Percentiles rank a stretch among this genome's conserved stretches.
phyloP scores from a whole-genome alignment of 2,329 filamentous ascomycete genomes.

The Trichoderma sp. region DNA sequence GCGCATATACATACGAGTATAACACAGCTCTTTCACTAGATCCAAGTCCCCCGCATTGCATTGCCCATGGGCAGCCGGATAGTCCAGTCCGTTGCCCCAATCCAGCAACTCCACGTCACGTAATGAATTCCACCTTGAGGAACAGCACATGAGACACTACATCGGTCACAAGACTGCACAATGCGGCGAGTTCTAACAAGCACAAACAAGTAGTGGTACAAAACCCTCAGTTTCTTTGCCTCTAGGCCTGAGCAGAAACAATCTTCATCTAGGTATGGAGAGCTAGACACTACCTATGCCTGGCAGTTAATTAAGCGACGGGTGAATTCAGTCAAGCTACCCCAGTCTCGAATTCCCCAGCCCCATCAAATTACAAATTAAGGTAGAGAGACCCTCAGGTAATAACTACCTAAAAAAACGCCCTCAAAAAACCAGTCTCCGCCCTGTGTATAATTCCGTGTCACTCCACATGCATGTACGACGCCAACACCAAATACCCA shows the following conservation, averaged over 20 bases:
- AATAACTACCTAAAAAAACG: neutral
- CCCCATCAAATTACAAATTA: neutral
- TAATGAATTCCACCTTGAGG: neutral
- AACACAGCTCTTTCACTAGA: neutral
- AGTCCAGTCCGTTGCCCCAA: neutral
- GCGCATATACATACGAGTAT: too few relatives aligned
- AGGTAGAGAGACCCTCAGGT: neutral
- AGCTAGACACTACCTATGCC: neutral
- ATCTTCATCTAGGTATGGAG: neutral
- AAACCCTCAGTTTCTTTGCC: neutral
- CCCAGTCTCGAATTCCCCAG: neutral
- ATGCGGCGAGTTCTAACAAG: neutral
- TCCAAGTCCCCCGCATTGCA: neutral
- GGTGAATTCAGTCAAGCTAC: neutral
- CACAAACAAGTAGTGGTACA: neutral
- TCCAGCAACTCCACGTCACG: slow-evolving; percentile 14
- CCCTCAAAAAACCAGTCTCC: neutral
- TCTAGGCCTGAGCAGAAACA: neutral
- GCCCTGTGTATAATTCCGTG: neutral
- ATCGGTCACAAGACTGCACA: neutral
- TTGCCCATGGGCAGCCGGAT: neutral
- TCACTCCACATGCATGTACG: neutral
- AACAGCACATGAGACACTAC: neutral
- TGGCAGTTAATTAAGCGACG: neutral
- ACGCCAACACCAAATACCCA: neutral